phyloP scores from a whole-genome alignment of 2,329 filamentous ascomycete genomes.

The Claviceps capensis region DNA sequence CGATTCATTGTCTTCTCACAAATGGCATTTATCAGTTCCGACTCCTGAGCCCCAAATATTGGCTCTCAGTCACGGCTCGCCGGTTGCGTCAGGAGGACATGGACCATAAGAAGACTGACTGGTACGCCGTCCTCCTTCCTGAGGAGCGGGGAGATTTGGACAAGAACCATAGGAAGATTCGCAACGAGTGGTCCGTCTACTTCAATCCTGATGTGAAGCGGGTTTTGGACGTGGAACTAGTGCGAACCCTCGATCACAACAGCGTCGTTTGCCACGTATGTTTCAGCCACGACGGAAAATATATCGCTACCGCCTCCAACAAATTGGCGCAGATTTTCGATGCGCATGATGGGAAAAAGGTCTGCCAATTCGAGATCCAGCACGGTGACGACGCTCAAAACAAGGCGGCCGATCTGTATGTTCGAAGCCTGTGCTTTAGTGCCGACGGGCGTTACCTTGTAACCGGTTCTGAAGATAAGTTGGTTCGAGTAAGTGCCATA shows the following conservation, averaged over 20 bases:
- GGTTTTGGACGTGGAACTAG: conserved; percentile 80
- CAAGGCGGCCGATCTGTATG: conserved; percentile 84
- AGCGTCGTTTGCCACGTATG: conserved; percentile 97
- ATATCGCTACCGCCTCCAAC: conserved; percentile 93
- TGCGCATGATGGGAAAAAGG: conserved; percentile 71
- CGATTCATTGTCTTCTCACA: no score
- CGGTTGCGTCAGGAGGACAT: no score
- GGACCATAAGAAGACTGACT: no score
- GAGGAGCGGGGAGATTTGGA: no score
- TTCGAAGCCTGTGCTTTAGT: conserved; percentile 96
- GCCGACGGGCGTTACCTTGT: conserved; percentile 88
- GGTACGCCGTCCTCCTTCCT: no score
- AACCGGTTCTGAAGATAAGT: conserved; percentile 92
- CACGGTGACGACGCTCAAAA: conserved; percentile 57
- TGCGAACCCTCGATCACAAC: conserved; percentile 84
- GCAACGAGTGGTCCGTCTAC: conserved; percentile 87
- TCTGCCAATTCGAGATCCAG: conserved; percentile 66
- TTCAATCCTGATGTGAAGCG: conserved; percentile 90
- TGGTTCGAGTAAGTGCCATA: conserved; percentile 67
- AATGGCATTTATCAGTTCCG: no score
- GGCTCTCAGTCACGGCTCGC: no score
- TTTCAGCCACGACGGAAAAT: conserved; percentile 92
- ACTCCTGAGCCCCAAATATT: no score
- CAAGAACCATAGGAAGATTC: conserved; percentile 66
- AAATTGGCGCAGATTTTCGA: conserved; percentile 99